These are phyloP conservation scores for Wallacemonas sp. DNA, from an alignment of 208 protist species.

Conservation along the genomic window DNA sequence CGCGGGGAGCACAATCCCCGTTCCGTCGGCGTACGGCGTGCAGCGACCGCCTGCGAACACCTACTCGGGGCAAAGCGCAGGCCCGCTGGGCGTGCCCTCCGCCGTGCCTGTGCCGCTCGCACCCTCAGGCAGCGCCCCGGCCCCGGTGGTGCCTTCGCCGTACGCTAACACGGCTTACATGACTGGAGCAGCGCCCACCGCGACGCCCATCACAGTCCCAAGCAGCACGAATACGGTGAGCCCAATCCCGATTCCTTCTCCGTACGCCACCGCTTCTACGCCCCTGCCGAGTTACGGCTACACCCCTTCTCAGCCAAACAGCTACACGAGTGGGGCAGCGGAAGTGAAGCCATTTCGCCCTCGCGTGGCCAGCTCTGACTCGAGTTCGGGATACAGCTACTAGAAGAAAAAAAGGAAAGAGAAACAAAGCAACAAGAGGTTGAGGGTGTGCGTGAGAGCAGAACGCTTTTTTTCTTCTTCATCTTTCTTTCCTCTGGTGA, in stretches of 20 bases:
- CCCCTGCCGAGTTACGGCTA: not conserved
- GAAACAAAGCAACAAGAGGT: not conserved
- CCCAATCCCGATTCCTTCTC: not conserved
- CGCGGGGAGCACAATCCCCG: not conserved
- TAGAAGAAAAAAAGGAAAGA: not conserved
- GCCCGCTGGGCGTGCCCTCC: not conserved
- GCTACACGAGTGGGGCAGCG: not conserved
- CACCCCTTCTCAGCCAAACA: not conserved
- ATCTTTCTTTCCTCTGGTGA: too few relatives aligned
- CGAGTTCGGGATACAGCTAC: constrained; percentile 13
- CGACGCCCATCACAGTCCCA: constrained; percentile 1
- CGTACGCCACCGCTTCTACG: constrained; percentile 2
- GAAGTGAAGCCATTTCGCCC: constrained; percentile 3
- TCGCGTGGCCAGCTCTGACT: constrained; percentile 7
- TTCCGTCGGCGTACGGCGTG: not conserved
- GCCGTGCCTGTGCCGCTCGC: not conserved
- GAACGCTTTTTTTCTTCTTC: too few relatives aligned
- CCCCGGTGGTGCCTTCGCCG: not conserved
- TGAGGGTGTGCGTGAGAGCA: not conserved
- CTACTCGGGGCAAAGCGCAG: not conserved
- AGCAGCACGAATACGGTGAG: not conserved
- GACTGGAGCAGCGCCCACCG: constrained; percentile 4
- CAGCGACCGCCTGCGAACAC: not conserved
- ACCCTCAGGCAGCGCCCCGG: not conserved
- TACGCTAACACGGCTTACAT: constrained; percentile 24